These are phyloP conservation scores for Annulohypoxylon maeteangense DNA, from an alignment of 495 filamentous ascomycete species.

Conservation along the genomic window DNA sequence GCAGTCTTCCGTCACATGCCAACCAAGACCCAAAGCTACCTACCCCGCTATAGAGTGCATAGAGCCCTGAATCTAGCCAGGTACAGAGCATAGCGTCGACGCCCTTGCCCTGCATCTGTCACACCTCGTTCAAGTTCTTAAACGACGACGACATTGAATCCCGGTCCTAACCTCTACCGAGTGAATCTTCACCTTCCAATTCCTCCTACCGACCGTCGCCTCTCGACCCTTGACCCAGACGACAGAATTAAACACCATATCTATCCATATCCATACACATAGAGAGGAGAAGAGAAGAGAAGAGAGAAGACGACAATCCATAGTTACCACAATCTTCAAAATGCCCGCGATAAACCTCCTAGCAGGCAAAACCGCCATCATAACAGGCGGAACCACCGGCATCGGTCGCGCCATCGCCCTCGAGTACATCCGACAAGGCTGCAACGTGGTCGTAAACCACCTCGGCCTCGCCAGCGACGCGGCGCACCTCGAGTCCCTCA, in stretches of 20 bases:
- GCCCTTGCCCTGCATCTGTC: conserved; percentile 6
- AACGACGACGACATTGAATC: not conserved
- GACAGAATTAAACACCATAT: not conserved
- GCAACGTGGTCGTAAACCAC: conserved; percentile 76
- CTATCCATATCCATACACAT: not conserved
- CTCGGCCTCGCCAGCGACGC: conserved; percentile 66
- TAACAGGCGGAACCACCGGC: conserved; percentile 80
- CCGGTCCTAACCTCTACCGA: conserved; percentile 10
- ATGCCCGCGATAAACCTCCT: conserved; percentile 66
- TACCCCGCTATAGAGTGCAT: conserved; percentile 13
- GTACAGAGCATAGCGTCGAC: conserved; percentile 1
- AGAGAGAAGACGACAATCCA: no score
- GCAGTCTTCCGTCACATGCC: conserved; percentile 14
- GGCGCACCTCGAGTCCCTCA: conserved; percentile 63
- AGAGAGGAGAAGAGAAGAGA: no score
- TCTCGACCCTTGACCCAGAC: not conserved
- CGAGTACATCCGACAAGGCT: conserved; percentile 75
- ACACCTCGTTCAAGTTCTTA: not conserved
- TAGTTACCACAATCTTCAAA: not conserved
- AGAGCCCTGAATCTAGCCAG: conserved; percentile 13
- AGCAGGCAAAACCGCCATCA: conserved; percentile 74
- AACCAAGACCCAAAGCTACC: not conserved
- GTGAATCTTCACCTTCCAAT: conserved; percentile 14
- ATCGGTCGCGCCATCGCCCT: conserved; percentile 82
- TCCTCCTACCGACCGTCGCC: not conserved